Conservation (phyloP, 139 green algal genomes). For the Chlorella sp. region DNA sequence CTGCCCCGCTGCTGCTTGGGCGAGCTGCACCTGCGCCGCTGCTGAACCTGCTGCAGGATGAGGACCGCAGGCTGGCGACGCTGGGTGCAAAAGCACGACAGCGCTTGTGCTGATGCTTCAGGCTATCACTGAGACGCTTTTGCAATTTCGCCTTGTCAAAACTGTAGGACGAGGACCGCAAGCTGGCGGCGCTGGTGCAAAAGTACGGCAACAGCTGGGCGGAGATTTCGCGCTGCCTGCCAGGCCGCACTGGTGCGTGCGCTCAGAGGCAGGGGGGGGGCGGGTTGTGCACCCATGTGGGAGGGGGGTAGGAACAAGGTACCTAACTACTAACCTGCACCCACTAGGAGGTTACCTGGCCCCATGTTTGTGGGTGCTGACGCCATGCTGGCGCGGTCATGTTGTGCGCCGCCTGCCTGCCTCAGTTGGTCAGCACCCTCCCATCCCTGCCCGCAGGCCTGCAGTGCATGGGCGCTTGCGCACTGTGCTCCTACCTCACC, state of each 20-base stretch:
- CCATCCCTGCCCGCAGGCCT: background rate
- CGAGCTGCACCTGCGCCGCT: too few relatives aligned
- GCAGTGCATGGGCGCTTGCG: background rate
- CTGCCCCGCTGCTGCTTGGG: too few relatives aligned
- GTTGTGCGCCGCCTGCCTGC: background rate
- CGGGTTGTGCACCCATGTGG: background rate
- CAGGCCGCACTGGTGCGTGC: slow-evolving; percentile 19
- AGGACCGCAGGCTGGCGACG: slow-evolving; percentile 67
- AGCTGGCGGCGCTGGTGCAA: slow-evolving; percentile 63
- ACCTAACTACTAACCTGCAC: too few relatives aligned
- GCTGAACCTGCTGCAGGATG: slow-evolving; percentile 43
- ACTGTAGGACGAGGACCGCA: slow-evolving; percentile 62
- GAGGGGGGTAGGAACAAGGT: background rate
- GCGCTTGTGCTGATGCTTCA: too few relatives aligned
- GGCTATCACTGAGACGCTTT: too few relatives aligned
- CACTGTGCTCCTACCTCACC: background rate
- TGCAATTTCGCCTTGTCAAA: background rate
- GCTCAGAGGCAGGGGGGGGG: background rate
- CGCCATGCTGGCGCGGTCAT: too few relatives aligned
- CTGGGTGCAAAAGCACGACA: slow-evolving; percentile 60
- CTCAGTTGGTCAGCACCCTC: background rate
- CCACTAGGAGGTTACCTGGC: too few relatives aligned
- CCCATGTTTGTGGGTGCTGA: too few relatives aligned
- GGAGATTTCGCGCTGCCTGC: slow-evolving; percentile 65
- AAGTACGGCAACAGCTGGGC: slow-evolving; percentile 74